Conservation (phyloP, 148 eudicot genomes). For the Spergularia marina region DNA sequence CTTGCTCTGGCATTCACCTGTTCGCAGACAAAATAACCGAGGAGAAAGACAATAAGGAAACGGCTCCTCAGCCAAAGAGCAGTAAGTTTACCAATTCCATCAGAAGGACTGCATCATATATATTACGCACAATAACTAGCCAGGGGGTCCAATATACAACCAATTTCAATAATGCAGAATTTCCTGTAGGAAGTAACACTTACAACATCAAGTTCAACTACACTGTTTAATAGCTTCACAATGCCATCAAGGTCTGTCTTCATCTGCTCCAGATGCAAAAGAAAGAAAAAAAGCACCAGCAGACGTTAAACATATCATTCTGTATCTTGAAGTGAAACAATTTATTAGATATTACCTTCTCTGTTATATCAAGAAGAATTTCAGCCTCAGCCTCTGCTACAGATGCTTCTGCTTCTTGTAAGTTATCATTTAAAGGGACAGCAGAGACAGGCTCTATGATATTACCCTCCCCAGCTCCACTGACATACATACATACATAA, state of each 20-base stretch:
- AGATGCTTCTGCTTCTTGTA: conserved; percentile 67
- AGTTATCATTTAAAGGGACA: conserved; percentile 80
- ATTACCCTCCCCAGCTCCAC: conserved; percentile 78
- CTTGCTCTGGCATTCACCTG: conserved; percentile 87
- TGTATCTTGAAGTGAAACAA: conserved; percentile 11
- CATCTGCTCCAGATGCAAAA: conserved; percentile 46
- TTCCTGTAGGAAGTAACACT: too few relatives aligned
- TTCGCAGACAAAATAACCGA: not conserved
- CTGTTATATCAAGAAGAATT: conserved; percentile 72
- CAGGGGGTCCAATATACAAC: too few relatives aligned
- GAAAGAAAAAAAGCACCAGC: not conserved
- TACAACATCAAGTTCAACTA: conserved; percentile 78
- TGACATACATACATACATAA: conserved; percentile 20
- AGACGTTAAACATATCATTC: not conserved
- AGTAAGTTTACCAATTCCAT: too few relatives aligned
- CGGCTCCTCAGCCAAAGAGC: too few relatives aligned
- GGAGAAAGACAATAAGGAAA: not conserved
- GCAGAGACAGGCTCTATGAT: conserved; percentile 82
- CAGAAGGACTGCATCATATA: not conserved
- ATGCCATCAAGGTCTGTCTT: conserved; percentile 58
- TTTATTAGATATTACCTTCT: conserved; percentile 47
- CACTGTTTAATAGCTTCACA: conserved; percentile 44
- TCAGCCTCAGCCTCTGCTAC: conserved; percentile 78
- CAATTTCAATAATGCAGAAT: too few relatives aligned
- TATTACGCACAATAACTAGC: too few relatives aligned